Evolutionary conservation across 2,329 filamentous ascomycete species (phyloP), one percentile per base, ranked within the genome.

Genomic region (Scedosporium aurantiacum): DNA sequence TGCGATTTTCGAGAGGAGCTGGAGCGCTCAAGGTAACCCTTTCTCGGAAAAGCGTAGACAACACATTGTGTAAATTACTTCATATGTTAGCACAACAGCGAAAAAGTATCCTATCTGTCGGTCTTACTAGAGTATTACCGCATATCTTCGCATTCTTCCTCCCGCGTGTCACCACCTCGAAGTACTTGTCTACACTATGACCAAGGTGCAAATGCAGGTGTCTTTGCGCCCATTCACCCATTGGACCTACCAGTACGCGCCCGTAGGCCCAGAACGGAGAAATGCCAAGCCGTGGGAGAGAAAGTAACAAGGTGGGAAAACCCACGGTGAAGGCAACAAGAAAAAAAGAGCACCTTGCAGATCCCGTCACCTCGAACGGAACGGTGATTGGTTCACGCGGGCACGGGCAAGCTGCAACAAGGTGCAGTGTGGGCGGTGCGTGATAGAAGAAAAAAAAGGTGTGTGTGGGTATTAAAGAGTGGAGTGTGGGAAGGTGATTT

Each of bases 291-390:
- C 16, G 55, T 21, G 55, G 6, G 5, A 16, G 40, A 41, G 23
- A 55, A 40, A 50, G 2, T 23, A 32, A 28, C 16, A 28, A 52
- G 27, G 58, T 54, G 58, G 54, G 50, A 54, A 54, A 28, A n/a
- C n/a, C 50, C 50, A 54, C 23, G 50, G 50, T 27, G 50, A 27
- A 28, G 18, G 23, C 50, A 54, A 37, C 32, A 57, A 41, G 55
- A 32, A 40, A 40, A 40, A 37, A 37, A 37, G 21, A 32, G 45
- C 28, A 23, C 58, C 28, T 37, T 55, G 58, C 58, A 60, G 41
- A 55, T 54, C 58, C 55, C 58, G 58, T 60, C 58, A 60, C 58
- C 45, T 50, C 12, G 45, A 18, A n/a, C 8, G 16, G 58, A 32
- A 23, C 25, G n/a, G 7, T 60, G 58, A 60, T 60, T 60, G 58